Evolutionary conservation across 176 grass and related monocot species (phyloP), one percentile per base, ranked within the genome.

Genomic region (Oryza coarctata): DNA sequence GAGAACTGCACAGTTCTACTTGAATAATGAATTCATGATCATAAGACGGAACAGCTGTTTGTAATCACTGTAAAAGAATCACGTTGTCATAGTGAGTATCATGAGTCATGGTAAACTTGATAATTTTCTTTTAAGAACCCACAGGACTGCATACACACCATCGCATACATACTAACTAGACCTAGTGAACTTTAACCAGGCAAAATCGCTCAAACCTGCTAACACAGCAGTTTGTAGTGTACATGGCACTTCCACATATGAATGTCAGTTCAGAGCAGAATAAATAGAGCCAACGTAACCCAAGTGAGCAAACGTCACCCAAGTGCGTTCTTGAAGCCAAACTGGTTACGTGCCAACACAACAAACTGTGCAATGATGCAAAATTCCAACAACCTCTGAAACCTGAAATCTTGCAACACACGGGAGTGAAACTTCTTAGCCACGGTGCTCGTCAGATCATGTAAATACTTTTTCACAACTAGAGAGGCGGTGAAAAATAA

Each of bases 361-460:
- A 39, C 25, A 20, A 36, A 58, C 64, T 30, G 31, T 67, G 35
- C 60, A 78, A 79, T 61, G 80, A 79, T 79, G 68, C 75, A 83
- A 26, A 58, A 58, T 58, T 64, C 26, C 77, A 34, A 58, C 43
- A 28, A 71, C 73, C 17, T 22, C 1, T 44, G 4, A 74, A 23
- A 44, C 13, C 32, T 65, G 27, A 6, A 73, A 49, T 49, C 76
- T 89, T 89, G 82, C 38, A 52, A 85, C 25, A 20, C 32, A 88
- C 35, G 81, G 55, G 6, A 65, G 73, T 65, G 66, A 83, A 44
- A 69, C 44, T 12, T 20, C 44, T 12, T 20, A 20, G 13, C 3
- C 17, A 36, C 55, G 28, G 36, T 32, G 77, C 7, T 26, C 31
- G 52, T 69, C 66, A 81, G 10, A 30, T 81, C 33, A 29, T 58